phyloP scores from a whole-genome alignment of 2,329 filamentous ascomycete species.

The Neofusicoccum laricinum region DNA sequence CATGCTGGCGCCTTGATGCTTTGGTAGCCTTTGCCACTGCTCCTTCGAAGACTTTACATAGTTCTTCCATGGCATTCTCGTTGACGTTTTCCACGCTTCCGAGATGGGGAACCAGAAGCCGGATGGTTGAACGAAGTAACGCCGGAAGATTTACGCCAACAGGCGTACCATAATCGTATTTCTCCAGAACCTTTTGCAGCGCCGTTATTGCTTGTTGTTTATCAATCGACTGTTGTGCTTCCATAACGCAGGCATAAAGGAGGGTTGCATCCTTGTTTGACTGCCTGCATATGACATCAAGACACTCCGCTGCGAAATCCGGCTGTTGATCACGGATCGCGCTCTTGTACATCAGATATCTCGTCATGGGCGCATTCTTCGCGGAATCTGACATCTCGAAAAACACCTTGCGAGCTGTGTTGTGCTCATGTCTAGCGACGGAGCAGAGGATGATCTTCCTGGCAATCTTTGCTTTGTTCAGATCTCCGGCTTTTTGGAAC shows the following conservation, averaged over 20 bases:
- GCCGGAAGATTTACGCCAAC: constrained; percentile 58
- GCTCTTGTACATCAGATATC: constrained; percentile 73
- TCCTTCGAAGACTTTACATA: constrained; percentile 56
- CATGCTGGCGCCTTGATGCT: constrained; percentile 39
- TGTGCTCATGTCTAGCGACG: constrained; percentile 56
- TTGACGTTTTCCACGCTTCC: constrained; percentile 42
- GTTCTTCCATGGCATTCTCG: constrained; percentile 43
- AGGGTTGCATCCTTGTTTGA: constrained; percentile 57
- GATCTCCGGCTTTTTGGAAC: constrained; percentile 63
- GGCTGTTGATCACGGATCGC: constrained; percentile 59
- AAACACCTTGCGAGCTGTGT: constrained; percentile 55
- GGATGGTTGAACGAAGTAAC: constrained; percentile 61
- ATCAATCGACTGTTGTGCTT: constrained; percentile 67
- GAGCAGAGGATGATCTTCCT: constrained; percentile 72
- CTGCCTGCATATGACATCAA: constrained; percentile 58
- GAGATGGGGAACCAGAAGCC: constrained; percentile 37
- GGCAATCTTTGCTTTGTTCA: constrained; percentile 66
- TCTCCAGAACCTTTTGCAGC: constrained; percentile 60
- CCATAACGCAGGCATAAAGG: constrained; percentile 76
- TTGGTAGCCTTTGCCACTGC: constrained; percentile 46
- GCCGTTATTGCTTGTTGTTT: constrained; percentile 58
- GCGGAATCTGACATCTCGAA: constrained; percentile 57
- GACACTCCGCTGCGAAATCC: constrained; percentile 60
- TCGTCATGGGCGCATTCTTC: constrained; percentile 62
- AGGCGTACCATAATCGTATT: constrained; percentile 48